A percentile compares a stretch with the other conserved stretches of the same genome.
Conservation (phyloP, 495 filamentous ascomycete genomes). For the Tuber umbilicatum region DNA sequence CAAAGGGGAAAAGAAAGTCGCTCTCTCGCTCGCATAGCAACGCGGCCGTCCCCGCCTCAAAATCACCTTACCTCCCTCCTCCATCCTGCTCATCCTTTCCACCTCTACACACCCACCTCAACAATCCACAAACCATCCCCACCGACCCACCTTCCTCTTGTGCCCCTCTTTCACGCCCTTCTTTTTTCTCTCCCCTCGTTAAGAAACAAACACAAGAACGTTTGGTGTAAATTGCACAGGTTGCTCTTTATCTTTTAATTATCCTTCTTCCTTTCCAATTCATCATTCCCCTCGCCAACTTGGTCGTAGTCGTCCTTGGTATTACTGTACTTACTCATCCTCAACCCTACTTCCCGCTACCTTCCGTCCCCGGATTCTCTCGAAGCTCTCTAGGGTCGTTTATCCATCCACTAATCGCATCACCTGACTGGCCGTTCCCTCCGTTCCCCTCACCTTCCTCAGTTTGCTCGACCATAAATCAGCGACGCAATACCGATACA, state of each 20-base stretch:
- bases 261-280: neutral
- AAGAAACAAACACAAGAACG: conserved; percentile 13
- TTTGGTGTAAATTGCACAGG: conserved; percentile 28
- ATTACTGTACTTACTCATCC: neutral
- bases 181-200: conserved; percentile 19
- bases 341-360: neutral
- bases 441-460: conserved; percentile 10
- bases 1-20: neutral
- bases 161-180: conserved; percentile 15
- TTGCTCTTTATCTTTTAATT: conserved; percentile 18
- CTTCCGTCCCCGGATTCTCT: neutral
- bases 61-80: conserved; percentile 1
- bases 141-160: conserved; percentile 21
- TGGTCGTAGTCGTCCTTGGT: conserved; percentile 18
- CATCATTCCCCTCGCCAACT: conserved; percentile 15
- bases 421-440: conserved; percentile 2
- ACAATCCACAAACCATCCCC: conserved; percentile 16
- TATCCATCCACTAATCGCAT: conserved; percentile 15
- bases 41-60: conserved; percentile 16
- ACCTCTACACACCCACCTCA: conserved; percentile 12
- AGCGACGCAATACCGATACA: conserved; percentile 6
- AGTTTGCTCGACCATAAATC: conserved; percentile 9
- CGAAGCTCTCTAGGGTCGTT: conserved; percentile 9
- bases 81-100: conserved; percentile 9
- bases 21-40: neutral